Evolutionary conservation across 176 grass and related monocot species (phyloP), one percentile per base, ranked within the genome.

Genomic region (Elaeis guineensis): DNA sequence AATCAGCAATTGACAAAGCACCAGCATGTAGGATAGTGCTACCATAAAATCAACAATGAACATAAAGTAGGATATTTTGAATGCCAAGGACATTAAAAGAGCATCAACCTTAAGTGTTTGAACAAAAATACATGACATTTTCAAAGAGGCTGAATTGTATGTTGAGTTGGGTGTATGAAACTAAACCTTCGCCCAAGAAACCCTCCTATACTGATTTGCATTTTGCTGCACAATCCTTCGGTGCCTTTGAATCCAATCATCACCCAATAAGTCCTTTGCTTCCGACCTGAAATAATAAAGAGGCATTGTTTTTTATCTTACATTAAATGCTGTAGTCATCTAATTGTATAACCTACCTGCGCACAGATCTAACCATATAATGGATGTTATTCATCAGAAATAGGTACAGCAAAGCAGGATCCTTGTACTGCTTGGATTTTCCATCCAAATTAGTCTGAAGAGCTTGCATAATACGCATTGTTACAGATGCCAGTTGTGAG

Each of bases 311-410:
- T 19, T 19, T 55, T 55, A 30, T 55, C 14, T 26, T 21, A 51
- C 18, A 61, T 29, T 19, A 59, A 22, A 52, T 48, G 0, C 11
- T 64, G 16, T 73, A 73, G 15, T 35, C 50, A 50, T 1, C 25
- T 23, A 49, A 39, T 7, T 68, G 52, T 20, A 70, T 44, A 73
- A 30, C 72, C 64, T 86, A 98, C 93, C 93, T 92, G 59, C 79
- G 74, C 15, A 98, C 78, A 65, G 87, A 98, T 83, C 76, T 89
- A 23, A 98, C 88, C 22, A 92, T 86, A 72, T 98, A 89, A 51
- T 92, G 93, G 64, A 89, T 98, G 70, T 98, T 98, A 55, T 98
- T 98, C 93, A 98, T 92, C 21, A 98, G 64, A 88, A 98, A 98
- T 65, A 98, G 64, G 60, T 83, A 70, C 26, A 83, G 85, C 61